These are phyloP conservation scores for Choanephora cucurbitarum DNA, from an alignment of 371 early-diverging fungal species.

Conservation along the genomic window DNA sequence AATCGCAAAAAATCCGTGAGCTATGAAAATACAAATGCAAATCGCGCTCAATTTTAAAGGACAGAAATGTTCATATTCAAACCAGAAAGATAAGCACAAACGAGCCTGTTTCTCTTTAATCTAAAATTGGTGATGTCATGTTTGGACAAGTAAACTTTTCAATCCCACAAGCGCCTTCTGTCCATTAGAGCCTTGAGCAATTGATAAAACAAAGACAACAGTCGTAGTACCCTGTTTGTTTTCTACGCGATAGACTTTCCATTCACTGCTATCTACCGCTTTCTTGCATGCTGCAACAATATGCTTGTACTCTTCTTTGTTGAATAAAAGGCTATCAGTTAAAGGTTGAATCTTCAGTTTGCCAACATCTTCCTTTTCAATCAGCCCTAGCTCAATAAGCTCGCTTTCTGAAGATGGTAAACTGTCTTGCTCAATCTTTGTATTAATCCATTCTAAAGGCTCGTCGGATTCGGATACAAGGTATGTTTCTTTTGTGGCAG, in stretches of 20 bases:
- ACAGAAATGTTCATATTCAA: too few relatives aligned
- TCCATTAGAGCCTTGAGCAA: slow-evolving; percentile 12
- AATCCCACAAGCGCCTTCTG: slow-evolving; percentile 21
- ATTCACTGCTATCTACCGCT: background rate
- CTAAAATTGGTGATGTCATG: background rate
- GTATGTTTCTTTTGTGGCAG: slow-evolving; percentile 8
- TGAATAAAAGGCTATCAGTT: slow-evolving; percentile 1
- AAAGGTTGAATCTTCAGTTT: slow-evolving; percentile 11
- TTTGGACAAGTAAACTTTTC: slow-evolving; percentile 23
- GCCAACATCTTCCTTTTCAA: slow-evolving; percentile 1
- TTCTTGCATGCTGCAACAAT: slow-evolving; percentile 14
- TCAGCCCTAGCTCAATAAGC: slow-evolving; percentile 10
- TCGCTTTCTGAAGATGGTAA: slow-evolving; percentile 15
- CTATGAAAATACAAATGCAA: too few relatives aligned
- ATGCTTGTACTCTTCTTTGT: slow-evolving; percentile 6
- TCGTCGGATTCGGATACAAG: slow-evolving; percentile 28
- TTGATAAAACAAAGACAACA: slow-evolving; percentile 17
- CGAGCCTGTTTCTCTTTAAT: too few relatives aligned
- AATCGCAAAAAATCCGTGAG: too few relatives aligned
- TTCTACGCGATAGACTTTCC: slow-evolving; percentile 21
- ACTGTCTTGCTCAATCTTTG: background rate
- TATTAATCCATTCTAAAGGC: slow-evolving; percentile 23
- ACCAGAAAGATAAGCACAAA: too few relatives aligned
- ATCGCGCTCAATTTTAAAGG: too few relatives aligned
- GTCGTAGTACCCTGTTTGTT: slow-evolving; percentile 1